Evolutionary conservation across 2,329 filamentous ascomycete species (phyloP).

Genomic region (Alternaria hordeiaustralica): DNA sequence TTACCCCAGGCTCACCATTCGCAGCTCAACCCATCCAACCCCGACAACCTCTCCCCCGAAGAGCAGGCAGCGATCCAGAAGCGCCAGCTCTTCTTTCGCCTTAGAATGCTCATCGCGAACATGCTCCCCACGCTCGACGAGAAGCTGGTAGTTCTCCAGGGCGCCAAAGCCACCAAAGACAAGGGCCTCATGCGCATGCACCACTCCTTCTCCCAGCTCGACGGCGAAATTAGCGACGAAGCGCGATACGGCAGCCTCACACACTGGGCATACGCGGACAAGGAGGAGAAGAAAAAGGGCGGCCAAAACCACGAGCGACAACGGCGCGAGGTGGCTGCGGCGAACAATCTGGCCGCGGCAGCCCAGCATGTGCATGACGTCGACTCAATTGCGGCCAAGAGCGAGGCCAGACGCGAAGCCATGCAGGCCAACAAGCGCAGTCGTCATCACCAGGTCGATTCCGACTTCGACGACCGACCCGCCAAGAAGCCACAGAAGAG

Average conservation of each 20-base stretch:
- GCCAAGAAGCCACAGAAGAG: constrained; percentile 69
- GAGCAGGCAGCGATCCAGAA: constrained; percentile 65
- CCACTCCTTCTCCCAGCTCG: constrained; percentile 84
- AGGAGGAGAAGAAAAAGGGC: constrained; percentile 64
- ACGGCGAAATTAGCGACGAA: constrained; percentile 90
- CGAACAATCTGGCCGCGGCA: constrained; percentile 71
- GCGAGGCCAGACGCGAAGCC: constrained; percentile 83
- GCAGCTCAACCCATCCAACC: constrained; percentile 37
- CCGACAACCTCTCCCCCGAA: constrained; percentile 36
- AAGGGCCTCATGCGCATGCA: constrained; percentile 86
- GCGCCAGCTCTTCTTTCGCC: constrained; percentile 77
- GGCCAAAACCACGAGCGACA: constrained; percentile 73
- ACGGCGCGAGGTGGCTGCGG: constrained; percentile 77
- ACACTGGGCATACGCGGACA: constrained; percentile 95
- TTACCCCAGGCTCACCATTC: constrained; percentile 26
- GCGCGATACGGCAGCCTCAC: constrained; percentile 88
- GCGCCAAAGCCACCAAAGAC: constrained; percentile 86
- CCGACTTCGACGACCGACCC: constrained; percentile 75
- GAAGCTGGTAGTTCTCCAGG: constrained; percentile 95
- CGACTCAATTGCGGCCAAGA: constrained; percentile 79
- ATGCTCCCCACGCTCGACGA: constrained; percentile 93
- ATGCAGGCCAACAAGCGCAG: constrained; percentile 77
- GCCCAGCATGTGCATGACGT: constrained; percentile 79
- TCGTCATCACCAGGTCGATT: constrained; percentile 72
- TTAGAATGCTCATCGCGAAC: constrained; percentile 78